These are phyloP conservation scores for Melampsora larici-populina DNA, from an alignment of 1,284 basidiomycete species.

Conservation along the genomic window DNA sequence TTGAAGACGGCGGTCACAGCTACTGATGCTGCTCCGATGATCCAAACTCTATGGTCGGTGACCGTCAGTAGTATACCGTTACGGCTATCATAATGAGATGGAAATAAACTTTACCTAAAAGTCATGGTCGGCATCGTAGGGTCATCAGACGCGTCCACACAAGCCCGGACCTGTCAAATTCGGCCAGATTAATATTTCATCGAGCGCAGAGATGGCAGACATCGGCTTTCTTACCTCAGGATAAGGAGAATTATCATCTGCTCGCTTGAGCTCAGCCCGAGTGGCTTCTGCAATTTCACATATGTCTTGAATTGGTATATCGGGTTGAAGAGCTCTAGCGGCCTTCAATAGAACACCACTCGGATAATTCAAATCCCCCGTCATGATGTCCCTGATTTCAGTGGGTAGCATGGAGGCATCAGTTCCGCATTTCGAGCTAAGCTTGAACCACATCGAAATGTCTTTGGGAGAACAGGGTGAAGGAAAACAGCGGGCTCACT, in stretches of 20 bases:
- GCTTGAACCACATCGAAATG: too few relatives aligned
- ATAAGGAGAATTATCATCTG: constrained; percentile 67
- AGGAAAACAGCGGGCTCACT: background rate
- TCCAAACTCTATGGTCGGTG: constrained; percentile 14
- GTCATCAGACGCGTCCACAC: constrained; percentile 73
- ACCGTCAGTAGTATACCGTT: background rate
- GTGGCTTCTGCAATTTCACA: constrained; percentile 13
- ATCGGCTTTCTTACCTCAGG: constrained; percentile 63
- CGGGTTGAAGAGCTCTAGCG: constrained; percentile 18
- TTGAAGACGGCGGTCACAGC: constrained; percentile 19
- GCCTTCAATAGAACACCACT: constrained; percentile 1
- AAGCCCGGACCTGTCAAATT: constrained; percentile 60
- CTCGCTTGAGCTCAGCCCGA: constrained; percentile 19
- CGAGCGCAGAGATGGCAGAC: background rate
- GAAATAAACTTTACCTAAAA: constrained; percentile 59
- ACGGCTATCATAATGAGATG: background rate
- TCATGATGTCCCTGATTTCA: background rate
- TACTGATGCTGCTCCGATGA: constrained; percentile 20
- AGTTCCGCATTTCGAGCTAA: too few relatives aligned
- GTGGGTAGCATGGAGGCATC: too few relatives aligned
- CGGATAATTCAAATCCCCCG: constrained; percentile 30
- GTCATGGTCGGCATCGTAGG: constrained; percentile 74
- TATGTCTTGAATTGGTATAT: constrained; percentile 10
- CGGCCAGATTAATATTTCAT: too few relatives aligned
- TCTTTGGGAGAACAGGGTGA: too few relatives aligned